phyloP scores from a whole-genome alignment of 805 yeast genomes.

The Yarrowia sp. region DNA sequence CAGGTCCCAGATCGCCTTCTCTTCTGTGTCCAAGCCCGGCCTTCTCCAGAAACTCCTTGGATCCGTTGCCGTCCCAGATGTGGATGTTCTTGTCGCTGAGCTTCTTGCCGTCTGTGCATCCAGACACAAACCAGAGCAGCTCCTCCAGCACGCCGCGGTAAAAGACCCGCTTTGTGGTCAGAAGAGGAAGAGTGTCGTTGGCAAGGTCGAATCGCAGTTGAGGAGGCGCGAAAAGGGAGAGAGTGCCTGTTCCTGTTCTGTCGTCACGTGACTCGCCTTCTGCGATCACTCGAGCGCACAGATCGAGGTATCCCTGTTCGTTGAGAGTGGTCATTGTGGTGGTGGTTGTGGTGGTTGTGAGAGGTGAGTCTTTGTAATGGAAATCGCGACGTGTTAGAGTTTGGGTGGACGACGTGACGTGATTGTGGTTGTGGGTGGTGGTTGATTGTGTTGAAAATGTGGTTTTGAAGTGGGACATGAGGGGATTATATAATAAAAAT shows the following conservation, averaged over 20 bases:
- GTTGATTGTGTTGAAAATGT: neutral
- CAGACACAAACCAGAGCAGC: constrained; percentile 87
- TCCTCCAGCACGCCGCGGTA: constrained; percentile 87
- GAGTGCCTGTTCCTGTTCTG: constrained; percentile 97
- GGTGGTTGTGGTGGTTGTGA: neutral
- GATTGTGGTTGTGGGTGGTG: neutral
- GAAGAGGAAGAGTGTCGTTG: constrained; percentile 73
- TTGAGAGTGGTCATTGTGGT: constrained; percentile 12
- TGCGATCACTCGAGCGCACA: constrained; percentile 70
- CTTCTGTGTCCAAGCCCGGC: constrained; percentile 76
- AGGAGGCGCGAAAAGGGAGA: constrained; percentile 90
- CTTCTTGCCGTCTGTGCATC: constrained; percentile 82
- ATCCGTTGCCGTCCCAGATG: constrained; percentile 99
- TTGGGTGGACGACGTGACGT: neutral
- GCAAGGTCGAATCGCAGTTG: constrained; percentile 79
- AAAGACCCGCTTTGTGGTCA: constrained; percentile 91
- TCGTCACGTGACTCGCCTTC: constrained; percentile 93
- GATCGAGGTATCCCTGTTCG: constrained; percentile 83
- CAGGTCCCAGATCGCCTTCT: constrained; percentile 97
- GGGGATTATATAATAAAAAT: neutral
- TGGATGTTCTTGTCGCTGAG: constrained; percentile 83
- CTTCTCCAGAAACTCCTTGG: constrained; percentile 82
- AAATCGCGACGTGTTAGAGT: constrained; percentile 15
- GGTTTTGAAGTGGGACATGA: too few relatives aligned
- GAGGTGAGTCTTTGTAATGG: neutral